Conservation (phyloP, 768 basidiomycete genomes). For the Lyophyllum semitale region DNA sequence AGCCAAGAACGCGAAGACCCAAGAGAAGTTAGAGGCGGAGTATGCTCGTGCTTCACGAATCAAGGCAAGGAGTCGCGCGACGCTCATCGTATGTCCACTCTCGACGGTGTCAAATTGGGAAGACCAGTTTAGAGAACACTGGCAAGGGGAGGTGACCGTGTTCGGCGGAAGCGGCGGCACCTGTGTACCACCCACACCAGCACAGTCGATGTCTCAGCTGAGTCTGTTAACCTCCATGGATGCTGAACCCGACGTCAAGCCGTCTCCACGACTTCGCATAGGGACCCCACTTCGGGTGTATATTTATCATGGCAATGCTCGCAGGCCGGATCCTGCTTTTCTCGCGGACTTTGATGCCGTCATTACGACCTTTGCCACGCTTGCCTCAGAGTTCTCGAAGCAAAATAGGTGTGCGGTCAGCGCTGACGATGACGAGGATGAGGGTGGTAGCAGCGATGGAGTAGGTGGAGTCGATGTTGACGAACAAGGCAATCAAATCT, state of each 20-base stretch:
- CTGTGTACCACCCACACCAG: slow-evolving; percentile 35
- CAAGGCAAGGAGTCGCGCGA: slow-evolving; percentile 83
- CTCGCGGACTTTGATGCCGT: slow-evolving; percentile 95
- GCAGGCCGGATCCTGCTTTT: slow-evolving; percentile 83
- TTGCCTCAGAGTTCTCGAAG: slow-evolving; percentile 93
- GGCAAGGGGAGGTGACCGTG: slow-evolving; percentile 85
- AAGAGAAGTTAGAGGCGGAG: slow-evolving; percentile 73
- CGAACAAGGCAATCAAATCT: slow-evolving; percentile 62
- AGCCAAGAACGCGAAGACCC: slow-evolving; percentile 63
- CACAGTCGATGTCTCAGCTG: slow-evolving; percentile 37
- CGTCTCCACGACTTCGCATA: slow-evolving; percentile 38
- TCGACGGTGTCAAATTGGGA: slow-evolving; percentile 99
- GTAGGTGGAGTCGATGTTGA: slow-evolving; percentile 66
- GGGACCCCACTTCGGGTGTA: slow-evolving; percentile 78
- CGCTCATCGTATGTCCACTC: slow-evolving; percentile 94
- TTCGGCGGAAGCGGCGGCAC: slow-evolving; percentile 70
- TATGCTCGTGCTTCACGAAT: slow-evolving; percentile 73
- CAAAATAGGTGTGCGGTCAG: slow-evolving; percentile 72
- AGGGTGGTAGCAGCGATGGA: slow-evolving; percentile 64
- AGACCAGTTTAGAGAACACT: slow-evolving; percentile 97
- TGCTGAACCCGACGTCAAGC: slow-evolving; percentile 32
- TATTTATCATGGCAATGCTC: slow-evolving; percentile 92
- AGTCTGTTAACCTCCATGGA: slow-evolving; percentile 30
- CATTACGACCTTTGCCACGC: slow-evolving; percentile 94
- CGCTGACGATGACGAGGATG: slow-evolving; percentile 75